phyloP scores from a whole-genome alignment of 768 basidiomycete species.

The Butyriboletus loyo region DNA sequence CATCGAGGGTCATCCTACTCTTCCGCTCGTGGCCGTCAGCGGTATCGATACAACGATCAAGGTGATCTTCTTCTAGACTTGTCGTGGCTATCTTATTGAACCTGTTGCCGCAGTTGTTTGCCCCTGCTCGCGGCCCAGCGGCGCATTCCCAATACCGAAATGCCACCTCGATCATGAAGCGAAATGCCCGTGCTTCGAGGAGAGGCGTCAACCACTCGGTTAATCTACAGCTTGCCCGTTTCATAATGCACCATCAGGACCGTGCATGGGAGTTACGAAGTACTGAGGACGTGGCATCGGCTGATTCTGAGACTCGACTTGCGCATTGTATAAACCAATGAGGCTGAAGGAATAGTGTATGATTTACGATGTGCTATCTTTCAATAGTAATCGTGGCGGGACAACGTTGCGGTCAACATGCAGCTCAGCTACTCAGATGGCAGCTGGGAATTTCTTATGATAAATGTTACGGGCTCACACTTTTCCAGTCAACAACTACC shows the following conservation, averaged over 20 bases:
- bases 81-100: neutral
- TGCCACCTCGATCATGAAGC: constrained; percentile 52
- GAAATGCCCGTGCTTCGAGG: constrained; percentile 44
- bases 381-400: neutral
- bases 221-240: constrained; percentile 27
- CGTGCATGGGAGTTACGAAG: constrained; percentile 23
- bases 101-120: constrained; percentile 53
- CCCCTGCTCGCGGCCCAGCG: constrained; percentile 48
- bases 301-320: constrained; percentile 27
- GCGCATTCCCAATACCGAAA: constrained; percentile 53
- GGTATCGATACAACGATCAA: constrained; percentile 88
- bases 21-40: constrained; percentile 81
- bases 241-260: constrained; percentile 32
- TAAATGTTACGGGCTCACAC: constrained; percentile 23
- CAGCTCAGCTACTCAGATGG: constrained; percentile 1
- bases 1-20: constrained; percentile 74
- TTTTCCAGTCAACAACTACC: constrained; percentile 18
- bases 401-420: neutral
- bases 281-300: constrained; percentile 19
- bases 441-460: constrained; percentile 29
- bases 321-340: constrained; percentile 31
- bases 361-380: neutral
- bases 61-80: constrained; percentile 37
- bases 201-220: constrained; percentile 16
- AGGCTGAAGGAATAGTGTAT: constrained; percentile 5